Evolutionary conservation across 805 yeast species (phyloP).

Genomic region (Metschnikowia noctiluminum): DNA sequence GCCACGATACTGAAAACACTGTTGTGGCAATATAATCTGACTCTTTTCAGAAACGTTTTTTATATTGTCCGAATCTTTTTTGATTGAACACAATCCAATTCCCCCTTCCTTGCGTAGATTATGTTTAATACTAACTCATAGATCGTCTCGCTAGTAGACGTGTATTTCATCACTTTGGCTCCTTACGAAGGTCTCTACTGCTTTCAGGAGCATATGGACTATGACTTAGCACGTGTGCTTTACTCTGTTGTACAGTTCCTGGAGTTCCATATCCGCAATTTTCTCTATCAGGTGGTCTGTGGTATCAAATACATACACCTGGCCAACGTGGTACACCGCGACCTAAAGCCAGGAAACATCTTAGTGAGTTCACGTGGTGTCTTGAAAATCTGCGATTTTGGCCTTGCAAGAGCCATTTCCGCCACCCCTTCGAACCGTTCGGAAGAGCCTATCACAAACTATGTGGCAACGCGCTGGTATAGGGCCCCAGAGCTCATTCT

Average conservation of each 20-base stretch:
- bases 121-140: slow-evolving; percentile 21
- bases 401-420: slow-evolving; percentile 77
- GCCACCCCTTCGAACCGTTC: slow-evolving; percentile 30
- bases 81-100: no score
- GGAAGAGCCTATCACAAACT: slow-evolving; percentile 57
- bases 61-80: no score
- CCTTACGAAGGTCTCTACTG: slow-evolving; percentile 88
- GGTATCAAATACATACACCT: slow-evolving; percentile 88
- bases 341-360: slow-evolving; percentile 88
- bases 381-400: slow-evolving; percentile 89
- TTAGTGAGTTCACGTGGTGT: slow-evolving; percentile 70
- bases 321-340: slow-evolving; percentile 90
- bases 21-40: no score
- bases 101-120: no score
- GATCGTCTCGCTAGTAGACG: slow-evolving; percentile 70
- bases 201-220: slow-evolving; percentile 80
- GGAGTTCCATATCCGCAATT: slow-evolving; percentile 77
- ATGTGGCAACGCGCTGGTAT: slow-evolving; percentile 95
- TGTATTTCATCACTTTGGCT: slow-evolving; percentile 60
- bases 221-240: slow-evolving; percentile 78
- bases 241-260: slow-evolving; percentile 73
- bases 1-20: no score
- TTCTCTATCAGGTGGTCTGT: slow-evolving; percentile 77
- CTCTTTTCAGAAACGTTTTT: no score
- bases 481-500: slow-evolving; percentile 88